Conservation (phyloP, 2,329 filamentous ascomycete genomes). For the Penicillium sp. region DNA sequence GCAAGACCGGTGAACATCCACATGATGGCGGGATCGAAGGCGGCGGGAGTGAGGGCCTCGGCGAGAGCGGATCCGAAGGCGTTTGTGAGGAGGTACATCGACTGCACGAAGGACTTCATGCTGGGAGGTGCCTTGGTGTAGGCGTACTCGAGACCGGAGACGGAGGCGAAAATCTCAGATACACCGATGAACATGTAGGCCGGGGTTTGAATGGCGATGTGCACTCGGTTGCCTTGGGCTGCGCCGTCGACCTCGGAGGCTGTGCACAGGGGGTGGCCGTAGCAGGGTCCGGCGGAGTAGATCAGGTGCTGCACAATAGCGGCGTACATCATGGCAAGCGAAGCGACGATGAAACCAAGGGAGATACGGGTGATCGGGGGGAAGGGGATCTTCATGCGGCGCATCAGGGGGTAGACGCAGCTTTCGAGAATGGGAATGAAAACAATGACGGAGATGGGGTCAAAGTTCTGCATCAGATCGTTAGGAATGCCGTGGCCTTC, state of each 20-base stretch:
- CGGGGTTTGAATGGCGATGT: conserved; percentile 48
- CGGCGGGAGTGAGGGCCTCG: conserved; percentile 60
- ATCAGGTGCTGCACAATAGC: conserved; percentile 59
- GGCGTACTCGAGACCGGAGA: conserved; percentile 70
- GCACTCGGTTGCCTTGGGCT: conserved; percentile 41
- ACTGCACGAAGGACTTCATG: conserved; percentile 65
- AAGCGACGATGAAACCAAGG: conserved; percentile 65
- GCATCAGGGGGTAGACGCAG: conserved; percentile 67
- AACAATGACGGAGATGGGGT: conserved; percentile 73
- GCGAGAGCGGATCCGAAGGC: conserved; percentile 61
- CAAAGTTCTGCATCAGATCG: conserved; percentile 73
- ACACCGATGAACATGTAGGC: conserved; percentile 49
- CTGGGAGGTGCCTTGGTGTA: conserved; percentile 70
- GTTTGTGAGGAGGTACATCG: conserved; percentile 59
- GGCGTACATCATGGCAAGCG: conserved; percentile 62
- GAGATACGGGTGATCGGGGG: conserved; percentile 76
- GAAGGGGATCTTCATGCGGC: conserved; percentile 64
- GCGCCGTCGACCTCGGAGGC: conserved; percentile 36
- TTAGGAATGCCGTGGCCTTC: conserved; percentile 70
- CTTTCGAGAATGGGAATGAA: conserved; percentile 71
- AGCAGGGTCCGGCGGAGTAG: conserved; percentile 56
- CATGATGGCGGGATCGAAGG: conserved; percentile 63
- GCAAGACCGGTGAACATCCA: conserved; percentile 67
- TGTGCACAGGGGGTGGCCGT: conserved; percentile 40
- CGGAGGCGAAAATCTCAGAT: conserved; percentile 61